Base-by-base conservation (phyloP, 2,329 filamentous ascomycete genomes). In the Lizonia empirigonia region DNA sequence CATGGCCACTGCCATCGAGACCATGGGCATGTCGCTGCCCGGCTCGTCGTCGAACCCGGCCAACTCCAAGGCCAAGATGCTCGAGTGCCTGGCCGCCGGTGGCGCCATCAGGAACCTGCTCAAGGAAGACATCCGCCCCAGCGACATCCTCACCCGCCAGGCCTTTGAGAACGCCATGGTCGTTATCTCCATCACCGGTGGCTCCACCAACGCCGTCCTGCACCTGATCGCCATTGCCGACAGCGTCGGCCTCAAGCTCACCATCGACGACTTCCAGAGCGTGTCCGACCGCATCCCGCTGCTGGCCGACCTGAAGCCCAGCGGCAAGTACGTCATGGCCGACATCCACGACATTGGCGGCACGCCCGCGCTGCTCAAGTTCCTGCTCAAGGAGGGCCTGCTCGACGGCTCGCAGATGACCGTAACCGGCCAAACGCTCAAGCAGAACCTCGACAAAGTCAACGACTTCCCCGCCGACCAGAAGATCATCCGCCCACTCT, bases 401-500 rank as follows among this genome's bases (percentile, higher is more conserved):
- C 69, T 81, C 18, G 73, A 80, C 42, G 78, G 78, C 41, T 74
- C 67, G 50, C 71, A 74, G 39, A 78, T 80, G 62, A 81, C 78
- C 20, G 78, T 78, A 16, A 81, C 78, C 13, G 78, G 78, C 37
- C 76, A 78, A 65, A 80, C 78, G 0, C 65, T 81, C 8, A 76
- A 76, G 53, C 61, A 80, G 64, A 81, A 81, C 63, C 65, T 80
- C 27, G 76, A 79, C 64, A 80, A 82, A 23, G 80, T 79, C 0
- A 80, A 81, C 7, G 83, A 83, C 60, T 88, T 91, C 78, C 85
- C 86, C 15, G 75, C 77, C 2, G 83, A 88, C 62, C 87, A 90
- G 72, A 80, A 85, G 56, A 88, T 90, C 68, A 88, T 90, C 62
- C 80, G 83, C 12, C 86, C 86, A 1, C 72, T 89, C 55, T 83